Evolutionary conservation across 768 basidiomycete genomes (phyloP), one percentile per base, ranked within the genome.

Genomic region (Tricholomella constricta): DNA sequence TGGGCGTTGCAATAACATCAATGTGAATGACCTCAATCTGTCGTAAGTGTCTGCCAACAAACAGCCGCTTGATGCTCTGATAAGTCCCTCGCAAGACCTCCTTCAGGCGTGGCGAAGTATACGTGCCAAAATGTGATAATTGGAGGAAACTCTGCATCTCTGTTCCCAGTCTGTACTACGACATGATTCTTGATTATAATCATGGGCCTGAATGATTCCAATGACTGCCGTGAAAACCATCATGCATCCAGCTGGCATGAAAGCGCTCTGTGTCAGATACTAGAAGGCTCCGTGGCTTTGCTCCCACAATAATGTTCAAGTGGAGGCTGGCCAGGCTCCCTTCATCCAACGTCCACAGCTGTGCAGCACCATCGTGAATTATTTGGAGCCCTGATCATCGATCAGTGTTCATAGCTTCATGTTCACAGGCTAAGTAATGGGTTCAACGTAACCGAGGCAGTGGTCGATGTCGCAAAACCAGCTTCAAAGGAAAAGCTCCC

Each of bases 61-160:
- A n/a, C n/a, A n/a, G n/a, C n/a, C n/a, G n/a, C n/a, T n/a, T n/a
- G n/a, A n/a, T n/a, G n/a, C n/a, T n/a, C n/a, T n/a, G n/a, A n/a
- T n/a, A n/a, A n/a, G n/a, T n/a, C n/a, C n/a, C 14, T 22, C 61
- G 20, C 25, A 60, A 83, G 65, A 60, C 71, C 60, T 51, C 74
- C 66, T 31, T 69, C 66, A 27, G 78, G 79, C n/a, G 65, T 62
- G 4, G 74, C 81, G 3, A 66, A 70, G 32, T 84, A 73, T 60
- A 67, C 70, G 3, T 85, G 84, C 64, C 76, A 81, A 60, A 84
- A 84, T 56, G 71, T 84, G n/a, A 68, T 72, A 14, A 58, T 82
- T 27, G 69, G 64, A 4, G 80, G 81, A 12, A 71, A 74, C 55
- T 58, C 77, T 1, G 79, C 76, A 1, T 64, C 65, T 5, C 56